Evolutionary conservation across 2,329 filamentous ascomycete species (phyloP).

Genomic region (Uncinocarpus reesii): DNA sequence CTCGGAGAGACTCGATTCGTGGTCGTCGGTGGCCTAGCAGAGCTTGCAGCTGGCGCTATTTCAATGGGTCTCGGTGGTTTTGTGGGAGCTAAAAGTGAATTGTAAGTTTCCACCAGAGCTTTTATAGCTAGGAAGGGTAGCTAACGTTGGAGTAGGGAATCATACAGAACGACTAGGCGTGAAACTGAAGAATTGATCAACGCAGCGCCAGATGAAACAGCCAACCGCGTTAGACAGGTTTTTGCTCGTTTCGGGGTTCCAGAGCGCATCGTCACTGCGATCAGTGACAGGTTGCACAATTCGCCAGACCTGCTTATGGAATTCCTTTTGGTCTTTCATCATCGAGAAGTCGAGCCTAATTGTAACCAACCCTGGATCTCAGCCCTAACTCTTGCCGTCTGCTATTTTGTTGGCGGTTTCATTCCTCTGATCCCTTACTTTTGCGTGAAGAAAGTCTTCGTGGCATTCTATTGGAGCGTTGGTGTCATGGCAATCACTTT

Average conservation of each 20-base stretch:
- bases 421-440: constrained; percentile 65
- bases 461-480: constrained; percentile 42
- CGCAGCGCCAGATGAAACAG: constrained; percentile 30
- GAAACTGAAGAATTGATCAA: constrained; percentile 36
- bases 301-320: constrained; percentile 34
- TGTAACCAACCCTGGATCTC: constrained; percentile 42
- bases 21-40: constrained; percentile 34
- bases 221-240: constrained; percentile 32
- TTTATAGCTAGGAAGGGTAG: not conserved
- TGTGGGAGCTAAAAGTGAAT: constrained; percentile 42
- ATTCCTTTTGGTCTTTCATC: constrained; percentile 42
- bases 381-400: constrained; percentile 55
- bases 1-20: constrained; percentile 32
- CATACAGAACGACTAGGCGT: constrained; percentile 38
- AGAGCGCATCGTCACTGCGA: constrained; percentile 26
- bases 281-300: constrained; percentile 29
- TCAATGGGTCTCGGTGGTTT: constrained; percentile 37
- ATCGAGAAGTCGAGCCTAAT: constrained; percentile 37
- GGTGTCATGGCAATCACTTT: constrained; percentile 35
- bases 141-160: constrained; percentile 27
- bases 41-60: constrained; percentile 34
- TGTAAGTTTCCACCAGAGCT: constrained; percentile 28
- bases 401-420: constrained; percentile 60
- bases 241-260: constrained; percentile 37
- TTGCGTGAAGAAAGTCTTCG: constrained; percentile 39